A percentile compares a stretch with the other conserved stretches of the same genome.
These are phyloP conservation scores for Nothophytophthora sp. DNA, from an alignment of 352 stramenopile genomes.

Conservation along the genomic window DNA sequence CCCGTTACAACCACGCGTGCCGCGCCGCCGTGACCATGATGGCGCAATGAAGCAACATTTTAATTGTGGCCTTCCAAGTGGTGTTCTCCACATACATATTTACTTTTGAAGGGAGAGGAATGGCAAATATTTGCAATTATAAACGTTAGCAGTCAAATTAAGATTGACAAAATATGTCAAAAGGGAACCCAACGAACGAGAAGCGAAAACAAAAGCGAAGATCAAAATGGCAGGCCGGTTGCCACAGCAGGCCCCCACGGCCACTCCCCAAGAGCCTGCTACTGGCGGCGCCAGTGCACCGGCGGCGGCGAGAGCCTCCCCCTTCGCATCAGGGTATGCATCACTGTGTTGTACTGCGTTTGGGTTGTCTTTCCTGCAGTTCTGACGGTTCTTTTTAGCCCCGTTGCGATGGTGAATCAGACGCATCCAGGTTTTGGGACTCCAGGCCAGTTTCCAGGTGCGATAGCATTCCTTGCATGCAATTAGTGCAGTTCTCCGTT, in stretches of 20 bases:
- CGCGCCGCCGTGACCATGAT: too few species aligned
- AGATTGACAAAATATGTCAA: not conserved
- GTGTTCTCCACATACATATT: too few species aligned
- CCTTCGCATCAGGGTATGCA: constrained; percentile 30
- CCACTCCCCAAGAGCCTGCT: constrained; percentile 4
- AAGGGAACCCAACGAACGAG: not conserved
- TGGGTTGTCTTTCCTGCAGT: constrained; percentile 2
- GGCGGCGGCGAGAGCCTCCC: constrained; percentile 11
- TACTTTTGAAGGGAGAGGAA: too few species aligned
- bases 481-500: not conserved
- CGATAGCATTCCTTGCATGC: not conserved
- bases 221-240: constrained; percentile 24
- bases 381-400: constrained; percentile 11
- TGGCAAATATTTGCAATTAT: too few species aligned
- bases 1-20: too few species aligned
- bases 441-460: constrained; percentile 27
- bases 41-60: too few species aligned
- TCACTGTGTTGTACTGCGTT: not conserved
- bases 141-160: not conserved
- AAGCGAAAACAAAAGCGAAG: too few species aligned
- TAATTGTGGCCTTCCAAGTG: too few species aligned
- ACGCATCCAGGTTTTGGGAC: constrained; percentile 24
- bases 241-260: constrained; percentile 8
- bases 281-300: not conserved
- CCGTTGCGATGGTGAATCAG: constrained; percentile 44